phyloP scores from a whole-genome alignment of 1,284 basidiomycete genomes.

The Ceratobasidium sp. region DNA sequence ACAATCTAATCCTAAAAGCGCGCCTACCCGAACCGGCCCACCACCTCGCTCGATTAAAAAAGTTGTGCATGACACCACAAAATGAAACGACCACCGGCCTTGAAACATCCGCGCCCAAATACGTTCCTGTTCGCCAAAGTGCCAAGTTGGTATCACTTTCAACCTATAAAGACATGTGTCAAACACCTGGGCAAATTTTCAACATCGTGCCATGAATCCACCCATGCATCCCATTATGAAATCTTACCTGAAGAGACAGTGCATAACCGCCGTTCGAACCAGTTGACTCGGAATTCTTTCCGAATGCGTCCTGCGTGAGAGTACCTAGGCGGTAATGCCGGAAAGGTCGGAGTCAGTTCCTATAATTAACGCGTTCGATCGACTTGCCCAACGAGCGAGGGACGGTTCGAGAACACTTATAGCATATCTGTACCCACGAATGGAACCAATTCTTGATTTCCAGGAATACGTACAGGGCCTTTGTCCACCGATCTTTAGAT shows the following conservation, averaged over 20 bases:
- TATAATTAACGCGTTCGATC: too few relatives aligned
- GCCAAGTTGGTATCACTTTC: conserved; percentile 13
- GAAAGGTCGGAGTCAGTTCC: too few relatives aligned
- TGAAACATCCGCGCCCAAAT: conserved; percentile 16
- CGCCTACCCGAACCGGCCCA: conserved; percentile 26
- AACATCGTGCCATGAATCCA: neutral
- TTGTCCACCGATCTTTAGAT: too few relatives aligned
- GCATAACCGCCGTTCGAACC: neutral
- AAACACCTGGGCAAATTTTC: neutral
- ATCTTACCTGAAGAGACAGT: neutral
- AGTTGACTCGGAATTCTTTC: neutral
- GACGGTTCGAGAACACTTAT: too few relatives aligned
- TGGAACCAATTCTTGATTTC: too few relatives aligned
- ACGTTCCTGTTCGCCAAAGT: conserved; percentile 1
- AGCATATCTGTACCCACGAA: too few relatives aligned
- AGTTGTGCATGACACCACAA: conserved; percentile 9
- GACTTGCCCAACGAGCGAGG: too few relatives aligned
- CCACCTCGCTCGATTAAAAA: conserved; percentile 14
- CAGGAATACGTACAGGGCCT: too few relatives aligned
- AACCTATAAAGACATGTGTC: conserved; percentile 17
- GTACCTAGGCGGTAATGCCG: too few relatives aligned
- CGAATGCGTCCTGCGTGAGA: too few relatives aligned
- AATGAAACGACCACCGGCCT: neutral
- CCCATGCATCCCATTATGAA: neutral
- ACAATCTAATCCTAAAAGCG: conserved; percentile 20